Conservation (phyloP, 169 alveolate genomes). For the Plasmodium vinckei region DNA sequence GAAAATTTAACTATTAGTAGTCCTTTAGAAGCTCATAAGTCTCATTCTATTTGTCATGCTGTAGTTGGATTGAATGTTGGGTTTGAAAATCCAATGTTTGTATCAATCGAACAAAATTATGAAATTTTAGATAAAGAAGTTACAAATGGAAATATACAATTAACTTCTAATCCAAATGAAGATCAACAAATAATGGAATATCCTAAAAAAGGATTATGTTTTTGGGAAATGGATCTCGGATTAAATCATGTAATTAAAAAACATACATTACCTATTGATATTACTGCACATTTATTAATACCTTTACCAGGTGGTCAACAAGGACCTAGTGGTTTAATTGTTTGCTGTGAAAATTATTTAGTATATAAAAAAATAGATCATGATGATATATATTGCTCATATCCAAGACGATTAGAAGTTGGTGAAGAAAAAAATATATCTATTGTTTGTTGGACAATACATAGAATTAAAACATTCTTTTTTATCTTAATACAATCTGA, state of each 20-base stretch:
- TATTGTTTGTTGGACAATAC: conserved; percentile 92
- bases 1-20: conserved; percentile 95
- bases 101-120: conserved; percentile 95
- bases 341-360: conserved; percentile 96
- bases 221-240: conserved; percentile 99
- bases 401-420: conserved; percentile 95
- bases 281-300: conserved; percentile 93
- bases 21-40: conserved; percentile 98
- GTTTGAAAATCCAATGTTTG: conserved; percentile 97
- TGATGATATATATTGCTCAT: conserved; percentile 92
- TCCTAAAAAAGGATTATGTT: conserved; percentile 90
- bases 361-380: conserved; percentile 95
- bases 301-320: conserved; percentile 96
- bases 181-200: conserved; percentile 81
- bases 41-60: conserved; percentile 94
- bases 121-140: conserved; percentile 91
- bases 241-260: conserved; percentile 98
- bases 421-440: conserved; percentile 89
- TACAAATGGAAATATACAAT: conserved; percentile 15
- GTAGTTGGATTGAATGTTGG: conserved; percentile 96
- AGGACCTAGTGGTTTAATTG: conserved; percentile 98
- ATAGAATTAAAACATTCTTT: conserved; percentile 94
- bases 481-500: conserved; percentile 96
- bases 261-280: conserved; percentile 86
- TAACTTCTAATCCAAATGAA: no score